Base-by-base conservation (phyloP, 495 filamentous ascomycete genomes). In the Lasiosphaeris hirsuta region DNA sequence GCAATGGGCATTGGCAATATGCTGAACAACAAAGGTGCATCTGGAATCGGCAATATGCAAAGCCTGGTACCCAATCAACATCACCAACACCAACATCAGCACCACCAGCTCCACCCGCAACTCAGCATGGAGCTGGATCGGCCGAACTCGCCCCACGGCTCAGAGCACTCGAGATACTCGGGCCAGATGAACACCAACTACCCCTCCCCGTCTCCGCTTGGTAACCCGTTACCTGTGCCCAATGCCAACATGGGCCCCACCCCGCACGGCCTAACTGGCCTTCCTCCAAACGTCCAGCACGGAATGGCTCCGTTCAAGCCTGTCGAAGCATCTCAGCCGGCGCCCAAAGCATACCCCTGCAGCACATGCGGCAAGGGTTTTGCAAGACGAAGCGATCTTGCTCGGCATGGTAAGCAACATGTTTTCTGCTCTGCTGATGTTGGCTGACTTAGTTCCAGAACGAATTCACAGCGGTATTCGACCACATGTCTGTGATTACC, bases 401-500 rank as follows among this genome's bases (percentile, higher is more conserved):
- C 94, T 46, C 83, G 94, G 43, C 94, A 98, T 74, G 94, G 94
- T 97, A 84, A 69, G 87, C 72, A 23, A 14, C 38, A 13, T n/a
- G 40, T 7, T 41, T 7, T 33, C 3, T 33, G 7, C 23, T 35
- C 23, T n/a, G 15, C 19, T 35, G 36, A 9, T 4, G 33, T 10
- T 23, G 59, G 56, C 63, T 71, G 60, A 50, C 74, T 42, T 30
- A n/a, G 11, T 34, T 23, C 10, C 66, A 97, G 94, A 98, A 73
- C 87, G 94, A 11, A 98, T 98, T 56, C 94, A 98, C 68, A 96
- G 85, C 48, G 95, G 95, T 11, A 78, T 92, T 42, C 80, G 95
- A 38, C 94, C 94, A 37, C 94, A 98, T 72, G 89, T 91, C 43
- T 98, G 94, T 71, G 92, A 96, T 60, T 88, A 84, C 69, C 88